A percentile compares a stretch with the other conserved stretches of the same genome.
Evolutionary conservation across 2,329 filamentous ascomycete species (phyloP).

Genomic region (Corniculantispora saksenae): DNA sequence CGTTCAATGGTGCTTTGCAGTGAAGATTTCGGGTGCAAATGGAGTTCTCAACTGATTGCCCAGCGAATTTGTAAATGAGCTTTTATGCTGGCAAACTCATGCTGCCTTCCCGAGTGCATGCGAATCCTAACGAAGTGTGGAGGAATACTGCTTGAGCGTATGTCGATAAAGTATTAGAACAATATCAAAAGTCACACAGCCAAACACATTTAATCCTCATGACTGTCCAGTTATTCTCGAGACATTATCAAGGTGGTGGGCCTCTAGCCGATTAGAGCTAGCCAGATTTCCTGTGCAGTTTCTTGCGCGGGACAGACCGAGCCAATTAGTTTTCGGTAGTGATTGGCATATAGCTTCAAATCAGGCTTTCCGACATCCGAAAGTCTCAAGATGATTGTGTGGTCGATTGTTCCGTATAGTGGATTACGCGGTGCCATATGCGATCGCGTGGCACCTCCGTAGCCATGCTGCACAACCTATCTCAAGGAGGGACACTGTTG

Average conservation of each 20-base stretch:
- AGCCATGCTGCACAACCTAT: not conserved
- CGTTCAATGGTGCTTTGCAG: too few species aligned
- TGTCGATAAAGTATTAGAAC: too few species aligned
- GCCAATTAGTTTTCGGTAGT: conserved; percentile 4
- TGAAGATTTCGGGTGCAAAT: too few species aligned
- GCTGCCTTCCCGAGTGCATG: too few species aligned
- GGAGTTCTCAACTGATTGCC: too few species aligned
- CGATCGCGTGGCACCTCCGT: not conserved
- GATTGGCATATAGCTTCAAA: not conserved
- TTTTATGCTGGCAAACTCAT: too few species aligned
- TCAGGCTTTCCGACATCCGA: conserved; percentile 1
- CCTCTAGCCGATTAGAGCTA: not conserved
- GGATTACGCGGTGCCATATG: not conserved
- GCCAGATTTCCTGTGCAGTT: not conserved
- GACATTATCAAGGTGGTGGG: not conserved
- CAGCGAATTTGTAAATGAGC: too few species aligned
- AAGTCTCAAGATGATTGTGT: not conserved
- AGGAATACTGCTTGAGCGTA: too few species aligned
- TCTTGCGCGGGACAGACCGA: not conserved
- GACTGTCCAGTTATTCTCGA: too few species aligned
- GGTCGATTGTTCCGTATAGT: not conserved
- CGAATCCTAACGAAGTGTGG: too few species aligned
- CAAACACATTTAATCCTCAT: too few species aligned
- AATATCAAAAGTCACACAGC: too few species aligned
- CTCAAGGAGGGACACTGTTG: not conserved